phyloP scores from a whole-genome alignment of 2,329 filamentous ascomycete species.

The Trichophyton verrucosum region DNA sequence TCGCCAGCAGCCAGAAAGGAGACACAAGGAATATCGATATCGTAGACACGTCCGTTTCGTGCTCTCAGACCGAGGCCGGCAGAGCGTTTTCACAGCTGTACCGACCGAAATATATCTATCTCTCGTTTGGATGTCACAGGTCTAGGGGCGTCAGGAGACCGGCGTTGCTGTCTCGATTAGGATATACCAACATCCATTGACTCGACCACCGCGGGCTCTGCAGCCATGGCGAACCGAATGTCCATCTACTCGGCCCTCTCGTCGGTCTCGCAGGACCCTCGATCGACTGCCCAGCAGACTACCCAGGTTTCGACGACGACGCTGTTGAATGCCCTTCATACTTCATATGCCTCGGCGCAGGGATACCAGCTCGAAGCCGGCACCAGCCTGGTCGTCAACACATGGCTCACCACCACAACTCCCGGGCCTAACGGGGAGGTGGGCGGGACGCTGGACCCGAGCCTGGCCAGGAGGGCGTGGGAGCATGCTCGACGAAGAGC shows the following conservation, averaged over 20 bases:
- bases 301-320: conserved; percentile 85
- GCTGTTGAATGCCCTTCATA: conserved; percentile 81
- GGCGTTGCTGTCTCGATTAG: not conserved
- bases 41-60: not conserved
- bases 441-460: conserved; percentile 68
- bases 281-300: conserved; percentile 51
- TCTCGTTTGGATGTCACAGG: conserved; percentile 3
- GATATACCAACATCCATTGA: not conserved
- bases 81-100: not conserved
- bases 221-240: conserved; percentile 46
- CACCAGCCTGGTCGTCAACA: conserved; percentile 87
- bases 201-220: not conserved
- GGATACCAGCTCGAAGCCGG: conserved; percentile 82
- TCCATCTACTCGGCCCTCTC: conserved; percentile 52
- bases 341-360: conserved; percentile 67
- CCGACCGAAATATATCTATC: not conserved
- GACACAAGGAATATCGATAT: too few species aligned
- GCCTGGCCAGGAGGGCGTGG: conserved; percentile 73
- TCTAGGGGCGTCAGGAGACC: not conserved
- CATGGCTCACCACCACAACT: conserved; percentile 74
- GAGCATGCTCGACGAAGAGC: conserved; percentile 90
- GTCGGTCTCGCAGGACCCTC: conserved; percentile 43
- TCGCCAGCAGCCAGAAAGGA: not conserved
- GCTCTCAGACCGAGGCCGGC: not conserved
- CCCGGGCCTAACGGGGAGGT: conserved; percentile 54